Percentiles rank a stretch among this genome's conserved stretches.
Conservation (phyloP, 768 basidiomycete genomes). For the Amanita pallidorosea region DNA sequence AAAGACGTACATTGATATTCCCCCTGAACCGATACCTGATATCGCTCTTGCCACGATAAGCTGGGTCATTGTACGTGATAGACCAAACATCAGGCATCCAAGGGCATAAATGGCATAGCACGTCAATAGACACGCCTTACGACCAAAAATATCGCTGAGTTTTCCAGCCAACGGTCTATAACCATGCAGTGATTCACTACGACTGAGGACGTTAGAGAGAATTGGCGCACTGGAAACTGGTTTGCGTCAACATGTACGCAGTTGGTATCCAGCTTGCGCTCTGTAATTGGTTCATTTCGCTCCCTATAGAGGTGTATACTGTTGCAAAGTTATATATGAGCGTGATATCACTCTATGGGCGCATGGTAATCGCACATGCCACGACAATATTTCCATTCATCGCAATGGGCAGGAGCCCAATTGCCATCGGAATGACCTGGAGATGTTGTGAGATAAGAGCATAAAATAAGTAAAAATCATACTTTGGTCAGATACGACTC, state of each 20-base stretch:
- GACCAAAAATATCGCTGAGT: slow-evolving; percentile 54
- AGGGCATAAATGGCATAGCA: slow-evolving; percentile 43
- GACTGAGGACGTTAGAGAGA: neutral
- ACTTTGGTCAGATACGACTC: slow-evolving; percentile 1
- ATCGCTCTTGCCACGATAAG: slow-evolving; percentile 43
- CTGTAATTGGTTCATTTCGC: slow-evolving; percentile 49
- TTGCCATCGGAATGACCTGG: slow-evolving; percentile 35
- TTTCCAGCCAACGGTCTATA: slow-evolving; percentile 56
- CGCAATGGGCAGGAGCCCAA: slow-evolving; percentile 36
- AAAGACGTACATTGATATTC: slow-evolving; percentile 46
- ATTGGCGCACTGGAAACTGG: slow-evolving; percentile 43
- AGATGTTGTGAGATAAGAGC: neutral
- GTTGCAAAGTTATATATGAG: neutral
- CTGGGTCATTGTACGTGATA: slow-evolving; percentile 42
- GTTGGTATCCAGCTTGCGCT: slow-evolving; percentile 62
- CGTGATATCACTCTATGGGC: neutral
- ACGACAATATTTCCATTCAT: slow-evolving; percentile 42
- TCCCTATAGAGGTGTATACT: slow-evolving; percentile 47
- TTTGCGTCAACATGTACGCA: slow-evolving; percentile 48
- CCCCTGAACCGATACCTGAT: slow-evolving; percentile 51
- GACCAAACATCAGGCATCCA: slow-evolving; percentile 42
- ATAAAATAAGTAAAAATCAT: neutral
- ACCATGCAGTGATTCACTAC: neutral
- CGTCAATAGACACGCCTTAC: slow-evolving; percentile 45
- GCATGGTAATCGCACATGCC: slow-evolving; percentile 21